Conservation (phyloP, 2,329 filamentous ascomycete genomes). For the Fusarium ambrosium region DNA sequence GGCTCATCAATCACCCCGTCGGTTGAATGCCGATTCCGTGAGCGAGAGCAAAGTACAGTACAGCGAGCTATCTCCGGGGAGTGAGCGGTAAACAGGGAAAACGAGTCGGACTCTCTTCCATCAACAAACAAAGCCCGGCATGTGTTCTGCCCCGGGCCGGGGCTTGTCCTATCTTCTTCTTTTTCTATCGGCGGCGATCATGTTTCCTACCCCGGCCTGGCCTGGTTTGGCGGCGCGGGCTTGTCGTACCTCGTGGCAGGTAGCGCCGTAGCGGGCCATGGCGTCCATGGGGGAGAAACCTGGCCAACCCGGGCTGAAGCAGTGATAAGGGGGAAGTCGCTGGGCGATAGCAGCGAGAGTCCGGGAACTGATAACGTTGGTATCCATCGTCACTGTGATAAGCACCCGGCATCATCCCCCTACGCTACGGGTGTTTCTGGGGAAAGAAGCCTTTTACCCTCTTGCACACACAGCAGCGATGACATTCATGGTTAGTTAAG, state of each 20-base stretch:
- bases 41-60: neutral
- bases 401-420: neutral
- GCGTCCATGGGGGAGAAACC: constrained; percentile 31
- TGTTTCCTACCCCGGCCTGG: constrained; percentile 14
- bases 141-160: constrained; percentile 17
- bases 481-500: neutral
- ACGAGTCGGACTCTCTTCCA: neutral
- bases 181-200: constrained; percentile 26
- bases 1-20: neutral
- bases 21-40: neutral
- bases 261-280: constrained; percentile 27
- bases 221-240: neutral
- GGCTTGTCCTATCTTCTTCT: constrained; percentile 25
- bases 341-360: neutral
- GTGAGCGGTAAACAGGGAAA: neutral
- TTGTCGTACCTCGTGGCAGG: constrained; percentile 36
- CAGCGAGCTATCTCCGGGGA: neutral
- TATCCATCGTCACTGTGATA: neutral
- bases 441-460: neutral
- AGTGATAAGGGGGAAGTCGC: constrained; percentile 9
- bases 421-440: constrained; percentile 7
- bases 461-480: neutral
- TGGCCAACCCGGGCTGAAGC: constrained; percentile 20
- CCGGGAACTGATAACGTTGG: neutral
- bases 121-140: constrained; percentile 1